A percentile compares a stretch with the other conserved stretches of the same genome.
These are phyloP conservation scores for Astrothelium subdiscretum DNA, from an alignment of 495 filamentous ascomycete species.

Conservation along the genomic window DNA sequence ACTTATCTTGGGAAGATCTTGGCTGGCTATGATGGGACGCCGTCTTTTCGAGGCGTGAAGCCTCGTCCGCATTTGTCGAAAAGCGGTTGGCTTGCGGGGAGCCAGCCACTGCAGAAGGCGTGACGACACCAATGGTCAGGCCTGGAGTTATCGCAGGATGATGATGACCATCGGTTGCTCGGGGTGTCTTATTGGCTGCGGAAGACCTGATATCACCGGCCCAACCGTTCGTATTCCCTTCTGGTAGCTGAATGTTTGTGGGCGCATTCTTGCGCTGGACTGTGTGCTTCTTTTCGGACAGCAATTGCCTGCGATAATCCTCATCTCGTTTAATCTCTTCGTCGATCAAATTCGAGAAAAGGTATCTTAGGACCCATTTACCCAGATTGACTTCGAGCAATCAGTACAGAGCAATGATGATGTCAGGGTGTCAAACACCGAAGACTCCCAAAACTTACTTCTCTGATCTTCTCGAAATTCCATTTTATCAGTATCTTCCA, in stretches of 20 bases:
- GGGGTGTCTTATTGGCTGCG: constrained; percentile 47
- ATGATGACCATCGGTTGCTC: constrained; percentile 48
- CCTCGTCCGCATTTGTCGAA: constrained; percentile 42
- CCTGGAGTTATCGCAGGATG: constrained; percentile 57
- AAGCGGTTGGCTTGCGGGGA: constrained; percentile 26
- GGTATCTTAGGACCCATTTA: constrained; percentile 90
- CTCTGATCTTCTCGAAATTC: constrained; percentile 90
- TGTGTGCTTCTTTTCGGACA: constrained; percentile 44
- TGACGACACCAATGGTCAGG: constrained; percentile 66
- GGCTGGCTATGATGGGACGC: constrained; percentile 33
- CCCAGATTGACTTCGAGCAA: constrained; percentile 69
- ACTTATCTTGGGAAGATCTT: constrained; percentile 37
- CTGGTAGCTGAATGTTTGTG: constrained; percentile 56
- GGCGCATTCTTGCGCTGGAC: constrained; percentile 46
- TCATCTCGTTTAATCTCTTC: constrained; percentile 79
- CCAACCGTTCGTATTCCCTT: constrained; percentile 33
- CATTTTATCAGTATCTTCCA: constrained; percentile 54
- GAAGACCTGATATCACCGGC: constrained; percentile 36
- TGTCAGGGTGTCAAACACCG: neutral
- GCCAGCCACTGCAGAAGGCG: constrained; percentile 35
- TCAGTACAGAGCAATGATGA: constrained; percentile 10
- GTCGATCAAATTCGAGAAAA: constrained; percentile 81
- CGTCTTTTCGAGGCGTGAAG: constrained; percentile 30
- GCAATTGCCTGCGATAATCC: constrained; percentile 52
- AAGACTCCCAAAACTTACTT: constrained; percentile 44